phyloP scores from a whole-genome alignment of 768 basidiomycete genomes.

The Leccinum pellstonianum region DNA sequence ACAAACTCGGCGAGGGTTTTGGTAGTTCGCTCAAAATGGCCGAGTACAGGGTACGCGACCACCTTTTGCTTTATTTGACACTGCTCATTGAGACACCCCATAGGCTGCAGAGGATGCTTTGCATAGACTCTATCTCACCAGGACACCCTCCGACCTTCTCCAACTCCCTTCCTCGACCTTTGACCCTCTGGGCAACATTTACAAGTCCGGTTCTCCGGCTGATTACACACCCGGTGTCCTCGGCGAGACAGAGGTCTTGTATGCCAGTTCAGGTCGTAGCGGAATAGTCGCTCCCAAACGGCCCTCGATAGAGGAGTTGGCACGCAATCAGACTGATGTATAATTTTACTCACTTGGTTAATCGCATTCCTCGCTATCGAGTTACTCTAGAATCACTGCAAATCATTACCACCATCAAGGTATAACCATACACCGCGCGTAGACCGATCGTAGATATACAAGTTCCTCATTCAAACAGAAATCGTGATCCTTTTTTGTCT shows the following conservation, averaged over 20 bases:
- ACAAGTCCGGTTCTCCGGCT: constrained; percentile 43
- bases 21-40: constrained; percentile 94
- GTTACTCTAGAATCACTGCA: neutral
- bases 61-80: neutral
- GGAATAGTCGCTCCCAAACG: constrained; percentile 34
- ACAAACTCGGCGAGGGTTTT: constrained; percentile 91
- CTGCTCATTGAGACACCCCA: neutral
- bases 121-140: constrained; percentile 78
- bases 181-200: constrained; percentile 56
- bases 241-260: constrained; percentile 62
- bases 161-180: constrained; percentile 77
- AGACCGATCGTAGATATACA: neutral
- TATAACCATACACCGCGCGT: neutral
- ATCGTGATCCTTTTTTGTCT: neutral
- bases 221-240: constrained; percentile 54
- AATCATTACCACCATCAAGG: neutral
- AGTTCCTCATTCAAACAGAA: neutral
- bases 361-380: constrained; percentile 22
- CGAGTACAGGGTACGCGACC: constrained; percentile 71
- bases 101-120: constrained; percentile 87
- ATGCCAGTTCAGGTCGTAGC: constrained; percentile 67
- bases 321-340: constrained; percentile 24
- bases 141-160: constrained; percentile 63
- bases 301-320: constrained; percentile 25
- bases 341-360: constrained; percentile 26